Evolutionary conservation across 768 basidiomycete genomes (phyloP).

Genomic region (Mycena latifolia): DNA sequence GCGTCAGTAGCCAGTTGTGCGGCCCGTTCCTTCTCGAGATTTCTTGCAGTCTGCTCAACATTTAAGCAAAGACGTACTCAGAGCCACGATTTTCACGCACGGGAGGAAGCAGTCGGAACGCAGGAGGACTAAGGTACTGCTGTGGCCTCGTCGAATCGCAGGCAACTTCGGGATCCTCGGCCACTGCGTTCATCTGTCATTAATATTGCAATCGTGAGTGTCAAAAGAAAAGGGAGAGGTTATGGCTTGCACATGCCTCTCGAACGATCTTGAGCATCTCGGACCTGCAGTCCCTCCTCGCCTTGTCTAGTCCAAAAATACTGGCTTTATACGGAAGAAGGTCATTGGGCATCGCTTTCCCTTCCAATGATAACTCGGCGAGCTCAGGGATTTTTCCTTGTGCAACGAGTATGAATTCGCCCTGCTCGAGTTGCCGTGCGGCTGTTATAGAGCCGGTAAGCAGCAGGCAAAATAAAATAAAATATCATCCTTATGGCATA

Average conservation of each 20-base stretch:
- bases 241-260: neutral
- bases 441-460: neutral
- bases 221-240: neutral
- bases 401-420: neutral
- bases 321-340: conserved; percentile 3
- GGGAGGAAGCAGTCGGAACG: conserved; percentile 21
- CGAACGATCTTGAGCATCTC: conserved; percentile 28
- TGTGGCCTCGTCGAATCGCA: conserved; percentile 5
- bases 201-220: neutral
- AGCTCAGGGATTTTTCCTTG: neutral
- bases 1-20: neutral
- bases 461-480: neutral
- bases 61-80: neutral
- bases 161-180: conserved; percentile 10
- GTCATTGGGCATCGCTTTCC: neutral
- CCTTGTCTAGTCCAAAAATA: conserved; percentile 10
- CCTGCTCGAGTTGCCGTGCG: conserved; percentile 13
- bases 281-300: conserved; percentile 16
- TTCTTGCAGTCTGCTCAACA: conserved; percentile 13
- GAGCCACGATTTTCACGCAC: neutral
- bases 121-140: conserved; percentile 10
- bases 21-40: conserved; percentile 8
- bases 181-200: conserved; percentile 16
- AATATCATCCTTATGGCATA: neutral
- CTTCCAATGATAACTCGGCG: conserved; percentile 2